Conservation (phyloP, 169 alveolate genomes). For the Plasmodium coatneyi region DNA sequence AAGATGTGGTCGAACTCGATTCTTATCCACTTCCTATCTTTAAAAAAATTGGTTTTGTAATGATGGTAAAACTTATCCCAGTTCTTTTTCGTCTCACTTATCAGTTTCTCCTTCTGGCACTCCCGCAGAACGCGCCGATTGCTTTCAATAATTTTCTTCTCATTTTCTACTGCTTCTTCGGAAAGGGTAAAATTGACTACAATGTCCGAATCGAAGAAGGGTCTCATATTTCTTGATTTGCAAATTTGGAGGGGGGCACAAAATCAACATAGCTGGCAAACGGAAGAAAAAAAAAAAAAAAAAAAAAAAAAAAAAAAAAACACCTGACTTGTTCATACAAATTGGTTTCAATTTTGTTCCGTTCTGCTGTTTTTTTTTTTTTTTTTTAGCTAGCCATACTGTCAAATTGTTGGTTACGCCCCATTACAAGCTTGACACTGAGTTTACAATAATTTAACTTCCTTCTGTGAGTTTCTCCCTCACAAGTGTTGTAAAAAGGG, state of each 20-base stretch:
- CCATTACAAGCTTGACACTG: neutral
- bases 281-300: constrained; percentile 1
- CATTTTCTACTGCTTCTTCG: constrained; percentile 65
- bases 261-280: neutral
- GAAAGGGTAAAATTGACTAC: constrained; percentile 63
- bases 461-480: neutral
- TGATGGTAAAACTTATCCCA: constrained; percentile 94
- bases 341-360: neutral
- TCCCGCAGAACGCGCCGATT: constrained; percentile 38
- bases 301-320: constrained; percentile 20
- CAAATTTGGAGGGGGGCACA: neutral
- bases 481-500: neutral
- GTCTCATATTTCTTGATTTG: constrained; percentile 13
- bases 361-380: neutral
- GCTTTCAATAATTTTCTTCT: constrained; percentile 50
- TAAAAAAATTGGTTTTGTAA: constrained; percentile 90
- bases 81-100: constrained; percentile 86
- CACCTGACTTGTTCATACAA: neutral
- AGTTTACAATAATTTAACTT: neutral
- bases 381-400: constrained; percentile 8
- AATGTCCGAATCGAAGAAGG: constrained; percentile 74
- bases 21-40: constrained; percentile 93
- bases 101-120: constrained; percentile 79
- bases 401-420: neutral
- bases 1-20: constrained; percentile 90